Evolutionary conservation across 225 moss, liverwort and hornwort genomes (phyloP).

Genomic region (Pseudoscleropodium purum): DNA sequence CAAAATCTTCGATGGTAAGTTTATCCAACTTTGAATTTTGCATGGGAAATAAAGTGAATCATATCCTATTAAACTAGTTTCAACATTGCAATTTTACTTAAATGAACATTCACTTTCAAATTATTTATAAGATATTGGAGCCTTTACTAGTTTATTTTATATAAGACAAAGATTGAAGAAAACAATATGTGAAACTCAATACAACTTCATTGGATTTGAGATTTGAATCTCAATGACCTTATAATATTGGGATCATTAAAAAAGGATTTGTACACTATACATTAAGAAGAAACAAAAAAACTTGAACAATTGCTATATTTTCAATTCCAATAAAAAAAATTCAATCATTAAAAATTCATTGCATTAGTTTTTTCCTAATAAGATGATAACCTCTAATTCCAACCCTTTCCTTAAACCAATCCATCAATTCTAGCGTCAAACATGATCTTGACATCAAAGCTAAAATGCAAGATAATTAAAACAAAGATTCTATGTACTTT

Average conservation of each 20-base stretch:
- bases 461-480: neutral
- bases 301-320: neutral
- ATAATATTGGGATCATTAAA: neutral
- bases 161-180: neutral
- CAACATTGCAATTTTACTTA: neutral
- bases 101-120: neutral
- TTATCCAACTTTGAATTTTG: neutral
- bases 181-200: neutral
- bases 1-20: neutral
- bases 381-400: neutral
- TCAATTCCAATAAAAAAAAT: neutral
- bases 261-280: rapidly evolving
- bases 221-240: neutral
- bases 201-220: neutral
- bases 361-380: neutral
- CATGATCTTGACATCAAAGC: neutral
- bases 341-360: neutral
- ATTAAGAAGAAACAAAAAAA: neutral
- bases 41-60: neutral
- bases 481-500: neutral
- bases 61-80: neutral
- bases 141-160: neutral
- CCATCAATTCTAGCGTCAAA: neutral
- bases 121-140: neutral
- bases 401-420: neutral